Base-by-base conservation (phyloP, 1,284 basidiomycete species). In the Cutaneotrichosporon cavernicola region DNA sequence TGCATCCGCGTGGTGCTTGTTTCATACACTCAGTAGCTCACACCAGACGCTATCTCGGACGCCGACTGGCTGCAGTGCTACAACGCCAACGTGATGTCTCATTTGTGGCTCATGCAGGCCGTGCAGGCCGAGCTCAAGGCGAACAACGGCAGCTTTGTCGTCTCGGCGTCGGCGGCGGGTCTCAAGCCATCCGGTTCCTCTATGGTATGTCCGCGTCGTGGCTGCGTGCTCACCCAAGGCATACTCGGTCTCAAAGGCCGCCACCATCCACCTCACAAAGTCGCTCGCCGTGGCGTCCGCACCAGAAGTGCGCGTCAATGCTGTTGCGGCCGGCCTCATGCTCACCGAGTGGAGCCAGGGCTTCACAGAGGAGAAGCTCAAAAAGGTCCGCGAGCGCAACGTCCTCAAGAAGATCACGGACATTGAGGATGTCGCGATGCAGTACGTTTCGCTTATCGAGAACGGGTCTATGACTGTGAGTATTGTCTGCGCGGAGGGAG, bases 71-170 rank as follows among this genome's bases (percentile, higher is more conserved):
- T 61, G 61, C 62, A 55, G 58, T 66, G 62, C 43, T 71, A 71
- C 61, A 53, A 60, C 18, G 66, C 68, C 38, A 71, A 71, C 58
- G 70, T 71, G 43, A 61, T 68, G 56, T 63, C 65, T 26, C 70
- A 71, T 47, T 58, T 71, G 18, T 69, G 68, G 68, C 60, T 71
- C 36, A 69, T 69, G 66, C 70, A 71, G 62, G 60, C 38, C 9
- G 63, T 62, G 30, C 43, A 65, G 57, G 53, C 50, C 22, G 67
- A 71, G 52, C 66, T 71, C 32, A 65, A 61, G 50, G 30, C 16
- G 38, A 65, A 67, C 59, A 34, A 61, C 51, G 69, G 68, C 36
- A 53, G 59, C 2, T 69, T 69, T 58, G 58, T 71, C 36, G 63
- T 71, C 21, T 66, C 66, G 4, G 68, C 68, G 5, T 63, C 60